Percentiles rank a stretch among this genome's conserved stretches.
These are phyloP conservation scores for Elsinoe arachidis DNA, from an alignment of 2,329 filamentous ascomycete genomes.

Conservation along the genomic window DNA sequence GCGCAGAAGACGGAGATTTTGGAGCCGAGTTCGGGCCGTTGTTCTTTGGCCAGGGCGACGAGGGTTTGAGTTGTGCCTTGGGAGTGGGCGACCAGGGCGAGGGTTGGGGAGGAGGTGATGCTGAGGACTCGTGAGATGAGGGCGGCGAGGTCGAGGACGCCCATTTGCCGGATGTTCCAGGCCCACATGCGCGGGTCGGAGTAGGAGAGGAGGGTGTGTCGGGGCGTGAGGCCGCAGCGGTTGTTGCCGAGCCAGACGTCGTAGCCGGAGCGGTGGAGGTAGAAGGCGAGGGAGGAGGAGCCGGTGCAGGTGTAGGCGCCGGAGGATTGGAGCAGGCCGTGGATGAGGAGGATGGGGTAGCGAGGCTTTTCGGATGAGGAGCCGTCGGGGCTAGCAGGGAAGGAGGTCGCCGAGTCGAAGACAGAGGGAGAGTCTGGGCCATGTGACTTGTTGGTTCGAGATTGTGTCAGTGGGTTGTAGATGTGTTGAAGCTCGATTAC, in stretches of 20 bases:
- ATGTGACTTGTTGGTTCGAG: slow-evolving; percentile 39
- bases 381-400: background rate
- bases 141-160: slow-evolving; percentile 76
- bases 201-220: slow-evolving; percentile 61
- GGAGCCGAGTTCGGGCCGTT: slow-evolving; percentile 73
- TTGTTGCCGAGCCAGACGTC: slow-evolving; percentile 97
- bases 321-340: slow-evolving; percentile 77
- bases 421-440: slow-evolving; percentile 51
- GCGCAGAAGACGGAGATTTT: slow-evolving; percentile 85
- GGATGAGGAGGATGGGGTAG: slow-evolving; percentile 80
- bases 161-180: slow-evolving; percentile 95
- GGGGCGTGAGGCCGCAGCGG: slow-evolving; percentile 73
- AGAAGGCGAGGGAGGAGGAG: slow-evolving; percentile 83
- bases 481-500: slow-evolving; percentile 84
- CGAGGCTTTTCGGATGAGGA: slow-evolving; percentile 30
- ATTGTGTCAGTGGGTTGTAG: slow-evolving; percentile 66
- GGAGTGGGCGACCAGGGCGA: slow-evolving; percentile 77
- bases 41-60: slow-evolving; percentile 80
- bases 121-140: slow-evolving; percentile 68
- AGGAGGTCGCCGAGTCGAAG: slow-evolving; percentile 37
- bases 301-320: slow-evolving; percentile 88
- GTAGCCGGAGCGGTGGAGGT: slow-evolving; percentile 81
- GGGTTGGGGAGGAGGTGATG: slow-evolving; percentile 74
- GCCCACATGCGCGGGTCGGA: slow-evolving; percentile 87
- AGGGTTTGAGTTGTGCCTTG: slow-evolving; percentile 87